Evolutionary conservation across 1,139 yeast genomes (phyloP).

Genomic region (Nakaseomyces nivariensis): DNA sequence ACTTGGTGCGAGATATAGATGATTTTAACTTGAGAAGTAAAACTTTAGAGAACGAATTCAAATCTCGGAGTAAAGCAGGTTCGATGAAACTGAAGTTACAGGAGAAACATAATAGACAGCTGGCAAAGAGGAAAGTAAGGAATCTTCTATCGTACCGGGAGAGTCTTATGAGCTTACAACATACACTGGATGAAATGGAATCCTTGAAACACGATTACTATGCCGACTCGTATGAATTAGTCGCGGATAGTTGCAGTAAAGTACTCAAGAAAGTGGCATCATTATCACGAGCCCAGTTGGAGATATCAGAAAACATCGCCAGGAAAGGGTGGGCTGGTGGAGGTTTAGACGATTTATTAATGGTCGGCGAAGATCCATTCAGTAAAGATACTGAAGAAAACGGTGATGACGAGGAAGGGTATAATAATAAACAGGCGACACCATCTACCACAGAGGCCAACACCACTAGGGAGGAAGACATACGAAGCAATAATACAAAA

Average conservation of each 20-base stretch:
- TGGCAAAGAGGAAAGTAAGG: conserved; percentile 47
- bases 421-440: neutral
- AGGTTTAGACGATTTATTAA: conserved; percentile 59
- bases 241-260: conserved; percentile 48
- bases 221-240: conserved; percentile 45
- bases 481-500: too few species aligned
- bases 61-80: conserved; percentile 41
- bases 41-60: conserved; percentile 44
- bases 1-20: conserved; percentile 38
- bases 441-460: neutral
- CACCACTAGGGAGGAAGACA: neutral
- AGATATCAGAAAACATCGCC: conserved; percentile 71
- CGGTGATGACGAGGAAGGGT: neutral
- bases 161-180: conserved; percentile 56
- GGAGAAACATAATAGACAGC: conserved; percentile 47
- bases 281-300: conserved; percentile 67
- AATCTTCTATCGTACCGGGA: conserved; percentile 56
- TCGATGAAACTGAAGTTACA: conserved; percentile 42
- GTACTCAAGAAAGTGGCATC: conserved; percentile 51
- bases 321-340: conserved; percentile 84
- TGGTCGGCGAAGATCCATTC: conserved; percentile 47
- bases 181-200: conserved; percentile 71
- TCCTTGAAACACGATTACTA: conserved; percentile 66
- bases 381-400: conserved; percentile 6
- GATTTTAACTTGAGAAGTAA: conserved; percentile 35